Conservation (phyloP, 1,139 yeast genomes). For the Wickerhamomyces sp. region DNA sequence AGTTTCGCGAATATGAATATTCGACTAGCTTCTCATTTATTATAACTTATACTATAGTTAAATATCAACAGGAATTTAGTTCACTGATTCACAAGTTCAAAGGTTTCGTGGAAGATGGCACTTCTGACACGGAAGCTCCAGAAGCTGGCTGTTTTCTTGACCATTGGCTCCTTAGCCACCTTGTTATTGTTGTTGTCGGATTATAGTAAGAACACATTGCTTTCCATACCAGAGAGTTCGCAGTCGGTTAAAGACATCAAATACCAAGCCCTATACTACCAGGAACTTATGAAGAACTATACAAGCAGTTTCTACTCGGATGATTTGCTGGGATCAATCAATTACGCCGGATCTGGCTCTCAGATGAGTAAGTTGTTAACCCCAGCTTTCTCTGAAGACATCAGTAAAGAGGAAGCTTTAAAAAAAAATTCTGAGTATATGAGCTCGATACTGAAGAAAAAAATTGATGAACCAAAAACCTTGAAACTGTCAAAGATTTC, state of each 20-base stretch:
- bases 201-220: constrained; percentile 1
- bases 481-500: constrained; percentile 13
- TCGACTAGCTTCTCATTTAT: too few species aligned
- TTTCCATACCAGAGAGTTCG: not conserved
- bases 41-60: too few species aligned
- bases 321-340: not conserved
- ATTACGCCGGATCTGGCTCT: not conserved
- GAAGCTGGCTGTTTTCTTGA: constrained; percentile 1
- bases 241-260: constrained; percentile 5
- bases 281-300: constrained; percentile 16
- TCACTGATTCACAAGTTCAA: not conserved
- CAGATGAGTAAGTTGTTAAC: constrained; percentile 7
- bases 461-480: constrained; percentile 18
- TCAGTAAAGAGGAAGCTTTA: constrained; percentile 12
- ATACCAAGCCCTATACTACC: constrained; percentile 8
- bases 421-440: constrained; percentile 13
- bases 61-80: not conserved
- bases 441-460: constrained; percentile 9
- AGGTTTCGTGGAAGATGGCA: not conserved
- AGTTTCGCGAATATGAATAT: too few species aligned
- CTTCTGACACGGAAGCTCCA: constrained; percentile 4
- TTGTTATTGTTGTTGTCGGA: not conserved
- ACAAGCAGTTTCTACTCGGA: constrained; percentile 16
- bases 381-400: constrained; percentile 14
- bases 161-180: not conserved